Percentiles rank a stretch among this genome's conserved stretches.
phyloP scores from a whole-genome alignment of 441 rosid species.

The Isatis lusitanica region DNA sequence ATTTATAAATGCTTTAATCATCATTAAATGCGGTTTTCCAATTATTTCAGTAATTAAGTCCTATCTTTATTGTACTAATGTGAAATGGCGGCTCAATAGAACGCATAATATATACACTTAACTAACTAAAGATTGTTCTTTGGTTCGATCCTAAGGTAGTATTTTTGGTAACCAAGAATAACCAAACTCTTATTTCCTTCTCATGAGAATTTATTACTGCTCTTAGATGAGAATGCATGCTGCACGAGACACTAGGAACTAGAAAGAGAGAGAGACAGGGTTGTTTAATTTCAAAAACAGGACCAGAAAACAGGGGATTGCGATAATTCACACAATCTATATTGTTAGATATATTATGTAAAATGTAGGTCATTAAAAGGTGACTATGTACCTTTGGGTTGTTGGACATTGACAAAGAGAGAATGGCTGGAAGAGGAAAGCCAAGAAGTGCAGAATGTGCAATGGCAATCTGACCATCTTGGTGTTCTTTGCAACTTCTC shows the following conservation, averaged over 20 bases:
- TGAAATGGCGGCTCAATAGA: neutral
- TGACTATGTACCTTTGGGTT: constrained; percentile 57
- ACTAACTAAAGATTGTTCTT: neutral
- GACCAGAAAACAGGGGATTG: constrained; percentile 5
- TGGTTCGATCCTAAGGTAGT: constrained; percentile 7
- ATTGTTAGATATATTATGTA: neutral
- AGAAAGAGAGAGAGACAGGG: neutral
- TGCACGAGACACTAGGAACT: constrained; percentile 21
- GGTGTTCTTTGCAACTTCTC: constrained; percentile 75
- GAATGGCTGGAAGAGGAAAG: constrained; percentile 52
- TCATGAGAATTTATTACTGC: constrained; percentile 9
- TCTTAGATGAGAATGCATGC: constrained; percentile 30
- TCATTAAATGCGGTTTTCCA: neutral
- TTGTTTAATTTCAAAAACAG: neutral
- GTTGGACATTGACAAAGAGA: constrained; percentile 72
- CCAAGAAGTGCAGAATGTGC: constrained; percentile 74
- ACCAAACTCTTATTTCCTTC: neutral
- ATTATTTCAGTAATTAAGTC: neutral
- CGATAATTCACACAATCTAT: constrained; percentile 8
- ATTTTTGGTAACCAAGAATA: constrained; percentile 12
- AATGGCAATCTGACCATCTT: constrained; percentile 96
- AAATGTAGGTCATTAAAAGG: neutral
- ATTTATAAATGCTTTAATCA: neutral
- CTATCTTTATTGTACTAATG: neutral
- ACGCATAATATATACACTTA: neutral